Conservation (phyloP, 257 asterid species). For the Echites panduratus region DNA sequence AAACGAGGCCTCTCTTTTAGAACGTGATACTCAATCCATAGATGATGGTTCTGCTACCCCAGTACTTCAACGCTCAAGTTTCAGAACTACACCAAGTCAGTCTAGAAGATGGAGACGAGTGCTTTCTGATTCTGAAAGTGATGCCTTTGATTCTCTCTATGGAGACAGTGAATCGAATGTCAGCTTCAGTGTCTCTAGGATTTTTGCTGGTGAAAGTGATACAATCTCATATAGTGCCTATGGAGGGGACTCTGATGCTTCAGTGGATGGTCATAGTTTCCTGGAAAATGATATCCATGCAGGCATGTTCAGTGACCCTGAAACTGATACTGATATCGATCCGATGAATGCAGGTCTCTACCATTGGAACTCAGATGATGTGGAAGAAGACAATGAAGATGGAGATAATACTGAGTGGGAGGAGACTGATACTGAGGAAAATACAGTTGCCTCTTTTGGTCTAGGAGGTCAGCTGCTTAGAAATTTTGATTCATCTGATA, state of each 20-base stretch:
- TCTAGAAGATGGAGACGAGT: slow-evolving; percentile 68
- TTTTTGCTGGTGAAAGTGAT: slow-evolving; percentile 51
- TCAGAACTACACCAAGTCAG: slow-evolving; percentile 55
- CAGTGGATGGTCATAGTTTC: slow-evolving; percentile 54
- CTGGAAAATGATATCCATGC: slow-evolving; percentile 41
- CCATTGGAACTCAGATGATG: slow-evolving; percentile 62
- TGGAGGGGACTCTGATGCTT: slow-evolving; percentile 77
- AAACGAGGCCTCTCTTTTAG: slow-evolving; percentile 31
- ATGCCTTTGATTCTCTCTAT: slow-evolving; percentile 60
- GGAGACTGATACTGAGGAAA: slow-evolving; percentile 46
- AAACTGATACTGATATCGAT: slow-evolving; percentile 77
- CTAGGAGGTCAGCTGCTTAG: slow-evolving; percentile 28
- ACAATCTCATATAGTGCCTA: slow-evolving; percentile 44
- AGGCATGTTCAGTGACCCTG: slow-evolving; percentile 50
- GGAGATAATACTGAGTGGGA: slow-evolving; percentile 54
- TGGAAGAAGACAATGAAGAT: slow-evolving; percentile 37
- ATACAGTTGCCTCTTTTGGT: slow-evolving; percentile 25
- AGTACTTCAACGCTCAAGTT: slow-evolving; percentile 32
- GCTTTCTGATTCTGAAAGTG: slow-evolving; percentile 74
- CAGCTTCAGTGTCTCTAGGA: slow-evolving; percentile 64
- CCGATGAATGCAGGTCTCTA: slow-evolving; percentile 85
- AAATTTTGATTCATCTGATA: slow-evolving; percentile 20
- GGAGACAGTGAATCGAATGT: slow-evolving; percentile 72
- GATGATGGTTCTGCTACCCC: slow-evolving; percentile 43
- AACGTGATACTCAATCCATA: slow-evolving; percentile 39